Conservation (phyloP, 768 basidiomycete species). For the Tricholoma furcatifolium region DNA sequence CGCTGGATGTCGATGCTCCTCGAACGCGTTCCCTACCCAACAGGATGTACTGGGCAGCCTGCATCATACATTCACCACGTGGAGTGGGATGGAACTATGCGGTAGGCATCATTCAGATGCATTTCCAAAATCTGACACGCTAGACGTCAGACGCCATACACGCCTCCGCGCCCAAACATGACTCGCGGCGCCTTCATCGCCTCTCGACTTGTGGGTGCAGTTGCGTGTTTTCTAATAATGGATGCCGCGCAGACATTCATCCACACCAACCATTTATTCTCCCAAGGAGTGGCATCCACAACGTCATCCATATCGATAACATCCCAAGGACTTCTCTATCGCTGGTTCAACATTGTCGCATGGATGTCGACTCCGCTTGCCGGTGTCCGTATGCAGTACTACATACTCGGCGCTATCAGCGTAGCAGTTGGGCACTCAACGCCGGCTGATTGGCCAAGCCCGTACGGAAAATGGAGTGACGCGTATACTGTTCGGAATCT, state of each 20-base stretch:
- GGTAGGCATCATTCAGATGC: conserved; percentile 15
- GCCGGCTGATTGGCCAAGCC: conserved; percentile 26
- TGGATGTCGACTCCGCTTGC: conserved; percentile 4
- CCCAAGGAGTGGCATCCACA: too few relatives aligned
- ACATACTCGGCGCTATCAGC: too few relatives aligned
- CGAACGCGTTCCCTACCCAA: conserved; percentile 6
- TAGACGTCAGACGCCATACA: too few relatives aligned
- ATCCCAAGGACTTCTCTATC: conserved; percentile 15
- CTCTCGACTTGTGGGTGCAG: conserved; percentile 7
- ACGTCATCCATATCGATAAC: too few relatives aligned
- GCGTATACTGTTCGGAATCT: conserved; percentile 29
- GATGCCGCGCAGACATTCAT: conserved; percentile 21
- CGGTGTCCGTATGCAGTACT: conserved; percentile 11
- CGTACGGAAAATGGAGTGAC: conserved; percentile 24
- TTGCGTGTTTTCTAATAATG: conserved; percentile 15
- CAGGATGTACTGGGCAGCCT: conserved; percentile 16
- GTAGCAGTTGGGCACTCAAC: conserved; percentile 13
- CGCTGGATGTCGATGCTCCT: conserved; percentile 12
- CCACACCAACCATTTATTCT: conserved; percentile 16
- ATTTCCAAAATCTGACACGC: too few relatives aligned
- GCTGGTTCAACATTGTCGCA: conserved; percentile 7
- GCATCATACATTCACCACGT: conserved; percentile 14
- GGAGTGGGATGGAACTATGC: conserved; percentile 21
- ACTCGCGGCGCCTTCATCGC: too few relatives aligned
- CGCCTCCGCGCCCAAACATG: too few relatives aligned